A percentile compares a stretch with the other conserved stretches of the same genome.
These are phyloP conservation scores for Vitis labrusca DNA, from an alignment of 164 flowering plant genomes.

Conservation along the genomic window DNA sequence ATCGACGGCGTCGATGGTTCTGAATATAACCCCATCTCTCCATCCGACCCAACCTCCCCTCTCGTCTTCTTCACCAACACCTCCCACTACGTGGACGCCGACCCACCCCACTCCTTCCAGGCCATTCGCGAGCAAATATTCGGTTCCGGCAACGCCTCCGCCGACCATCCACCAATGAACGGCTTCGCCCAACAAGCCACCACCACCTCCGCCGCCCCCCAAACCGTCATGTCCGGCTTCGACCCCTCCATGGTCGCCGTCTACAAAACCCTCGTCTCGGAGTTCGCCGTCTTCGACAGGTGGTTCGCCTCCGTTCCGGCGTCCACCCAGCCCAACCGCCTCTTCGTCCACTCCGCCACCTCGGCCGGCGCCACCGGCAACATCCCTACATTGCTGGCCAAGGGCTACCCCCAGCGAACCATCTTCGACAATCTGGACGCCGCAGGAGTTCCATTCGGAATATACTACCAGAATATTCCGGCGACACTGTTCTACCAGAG, in stretches of 20 bases:
- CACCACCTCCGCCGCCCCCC: constrained; percentile 30
- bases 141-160: constrained; percentile 46
- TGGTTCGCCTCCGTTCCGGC: constrained; percentile 84
- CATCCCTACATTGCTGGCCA: constrained; percentile 31
- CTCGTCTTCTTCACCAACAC: constrained; percentile 38
- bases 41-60: constrained; percentile 44
- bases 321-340: constrained; percentile 81
- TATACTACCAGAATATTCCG: constrained; percentile 62
- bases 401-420: constrained; percentile 61
- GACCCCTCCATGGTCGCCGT: constrained; percentile 54
- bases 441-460: constrained; percentile 39
- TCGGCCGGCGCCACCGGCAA: constrained; percentile 75
- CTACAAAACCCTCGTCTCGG: constrained; percentile 49
- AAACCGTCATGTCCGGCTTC: constrained; percentile 71
- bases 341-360: constrained; percentile 77
- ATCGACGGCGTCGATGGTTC: constrained; percentile 81
- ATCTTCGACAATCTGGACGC: constrained; percentile 48
- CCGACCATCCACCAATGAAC: constrained; percentile 59
- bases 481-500: constrained; percentile 73
- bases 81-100: constrained; percentile 67
- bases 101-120: constrained; percentile 82
- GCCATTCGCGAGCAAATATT: constrained; percentile 75
- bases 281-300: constrained; percentile 74
- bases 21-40: constrained; percentile 47
- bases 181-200: constrained; percentile 75